phyloP scores from a whole-genome alignment of 345 rosid genomes.

The Citropsis articulata region DNA sequence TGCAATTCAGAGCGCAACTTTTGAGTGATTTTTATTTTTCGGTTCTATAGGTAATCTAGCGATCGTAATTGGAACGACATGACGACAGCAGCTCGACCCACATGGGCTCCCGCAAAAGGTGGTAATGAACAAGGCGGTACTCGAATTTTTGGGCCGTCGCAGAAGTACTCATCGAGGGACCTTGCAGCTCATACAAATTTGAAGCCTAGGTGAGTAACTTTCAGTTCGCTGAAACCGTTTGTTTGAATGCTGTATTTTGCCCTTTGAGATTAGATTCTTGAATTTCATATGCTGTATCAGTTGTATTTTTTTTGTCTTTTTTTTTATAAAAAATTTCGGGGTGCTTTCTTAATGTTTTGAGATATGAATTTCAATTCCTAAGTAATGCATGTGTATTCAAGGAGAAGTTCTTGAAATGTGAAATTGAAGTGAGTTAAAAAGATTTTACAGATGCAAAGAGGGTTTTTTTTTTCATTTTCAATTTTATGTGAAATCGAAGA shows the following conservation, averaged over 20 bases:
- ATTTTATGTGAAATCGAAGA: not conserved
- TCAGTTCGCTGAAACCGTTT: not conserved
- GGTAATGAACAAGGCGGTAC: constrained; percentile 98
- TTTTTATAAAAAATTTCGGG: too few relatives aligned
- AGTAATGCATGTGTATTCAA: not conserved
- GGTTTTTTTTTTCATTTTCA: too few relatives aligned
- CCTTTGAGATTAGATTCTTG: not conserved
- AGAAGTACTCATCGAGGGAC: constrained; percentile 95
- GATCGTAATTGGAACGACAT: constrained; percentile 24
- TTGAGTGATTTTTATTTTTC: not conserved
- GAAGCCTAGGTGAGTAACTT: constrained; percentile 64
- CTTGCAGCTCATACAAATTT: constrained; percentile 83
- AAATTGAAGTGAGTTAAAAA: not conserved
- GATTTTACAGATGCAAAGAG: not conserved
- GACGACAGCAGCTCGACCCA: constrained; percentile 98
- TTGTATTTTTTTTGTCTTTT: not conserved
- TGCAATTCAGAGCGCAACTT: not conserved
- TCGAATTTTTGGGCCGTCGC: constrained; percentile 95
- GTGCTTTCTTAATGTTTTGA: not conserved
- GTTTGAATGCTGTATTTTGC: not conserved
- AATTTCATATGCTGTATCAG: not conserved
- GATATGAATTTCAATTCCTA: not conserved
- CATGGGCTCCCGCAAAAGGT: constrained; percentile 99
- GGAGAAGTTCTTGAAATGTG: not conserved
- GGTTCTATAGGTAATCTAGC: constrained; percentile 9